Percentiles rank a stretch among this genome's conserved stretches.
phyloP scores from a whole-genome alignment of 2,329 filamentous ascomycete genomes.

The Cladophialophora bantiana region DNA sequence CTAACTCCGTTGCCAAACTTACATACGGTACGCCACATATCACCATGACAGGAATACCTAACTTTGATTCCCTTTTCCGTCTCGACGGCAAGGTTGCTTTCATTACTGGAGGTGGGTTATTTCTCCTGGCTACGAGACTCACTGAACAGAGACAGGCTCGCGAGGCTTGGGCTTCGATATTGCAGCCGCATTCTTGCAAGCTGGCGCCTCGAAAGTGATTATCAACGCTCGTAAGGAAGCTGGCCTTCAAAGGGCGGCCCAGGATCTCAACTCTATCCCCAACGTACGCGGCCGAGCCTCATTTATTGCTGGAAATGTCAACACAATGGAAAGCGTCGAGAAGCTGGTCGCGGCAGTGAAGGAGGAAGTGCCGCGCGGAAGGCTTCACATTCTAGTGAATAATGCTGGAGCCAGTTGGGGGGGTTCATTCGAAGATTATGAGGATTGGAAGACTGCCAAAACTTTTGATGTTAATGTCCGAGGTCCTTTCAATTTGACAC shows the following conservation, averaged over 20 bases:
- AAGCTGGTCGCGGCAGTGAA: slow-evolving; percentile 44
- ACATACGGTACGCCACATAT: no score
- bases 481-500: slow-evolving; percentile 47
- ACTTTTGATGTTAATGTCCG: slow-evolving; percentile 50
- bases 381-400: slow-evolving; percentile 48
- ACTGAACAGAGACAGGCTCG: not conserved
- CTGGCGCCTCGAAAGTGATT: slow-evolving; percentile 50
- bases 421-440: slow-evolving; percentile 48
- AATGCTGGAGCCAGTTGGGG: slow-evolving; percentile 52
- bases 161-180: not conserved
- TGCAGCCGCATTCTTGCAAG: slow-evolving; percentile 48
- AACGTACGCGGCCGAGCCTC: no score
- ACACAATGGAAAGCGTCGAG: slow-evolving; percentile 30
- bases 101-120: not conserved
- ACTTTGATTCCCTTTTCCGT: no score
- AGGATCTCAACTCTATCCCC: no score
- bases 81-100: not conserved
- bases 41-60: no score
- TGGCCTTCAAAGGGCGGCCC: slow-evolving; percentile 40
- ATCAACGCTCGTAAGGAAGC: slow-evolving; percentile 49
- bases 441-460: slow-evolving; percentile 48
- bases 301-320: no score
- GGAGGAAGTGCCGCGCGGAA: slow-evolving; percentile 37
- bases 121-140: no score
- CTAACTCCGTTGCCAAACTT: no score